phyloP scores from a whole-genome alignment of 768 basidiomycete genomes.

The Kwoniella sp. region DNA sequence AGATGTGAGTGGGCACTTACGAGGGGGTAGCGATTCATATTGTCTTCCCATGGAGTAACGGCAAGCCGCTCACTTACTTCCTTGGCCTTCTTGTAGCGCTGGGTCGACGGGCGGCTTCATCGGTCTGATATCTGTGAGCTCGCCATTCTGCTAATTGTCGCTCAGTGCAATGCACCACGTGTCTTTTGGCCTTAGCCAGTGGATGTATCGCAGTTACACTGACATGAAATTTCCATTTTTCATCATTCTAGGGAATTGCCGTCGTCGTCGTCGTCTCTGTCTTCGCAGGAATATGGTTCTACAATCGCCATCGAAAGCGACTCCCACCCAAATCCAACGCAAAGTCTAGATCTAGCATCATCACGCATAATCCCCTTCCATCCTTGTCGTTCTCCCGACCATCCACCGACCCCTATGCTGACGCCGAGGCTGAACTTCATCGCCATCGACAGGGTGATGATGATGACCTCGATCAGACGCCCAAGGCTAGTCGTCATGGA shows the following conservation, averaged over 20 bases:
- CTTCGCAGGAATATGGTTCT: conserved; percentile 25
- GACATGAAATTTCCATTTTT: too few species aligned
- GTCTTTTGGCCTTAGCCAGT: too few species aligned
- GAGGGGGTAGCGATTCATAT: background rate
- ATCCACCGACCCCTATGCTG: conserved; percentile 23
- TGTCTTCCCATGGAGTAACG: too few species aligned
- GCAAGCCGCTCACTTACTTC: background rate
- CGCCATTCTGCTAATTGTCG: background rate
- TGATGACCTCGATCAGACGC: conserved; percentile 1
- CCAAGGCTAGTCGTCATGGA: conserved; percentile 18
- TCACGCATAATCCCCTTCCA: conserved; percentile 15
- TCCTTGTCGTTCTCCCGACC: conserved; percentile 25
- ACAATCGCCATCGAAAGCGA: conserved; percentile 20
- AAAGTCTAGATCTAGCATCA: background rate
- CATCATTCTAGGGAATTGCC: conserved; percentile 15
- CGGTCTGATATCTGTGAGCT: conserved; percentile 26
- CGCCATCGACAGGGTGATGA: background rate
- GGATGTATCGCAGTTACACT: too few species aligned
- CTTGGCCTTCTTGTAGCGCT: conserved; percentile 8
- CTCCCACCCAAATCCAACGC: background rate
- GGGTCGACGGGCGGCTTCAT: conserved; percentile 30
- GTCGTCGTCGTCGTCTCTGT: conserved; percentile 10
- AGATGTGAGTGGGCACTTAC: conserved; percentile 16
- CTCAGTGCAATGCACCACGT: too few species aligned
- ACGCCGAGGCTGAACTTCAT: conserved; percentile 9